Evolutionary conservation across 129 eudicot genomes (phyloP), one percentile per base, ranked within the genome.

Genomic region (Pseudognaphalium luteoalbum): DNA sequence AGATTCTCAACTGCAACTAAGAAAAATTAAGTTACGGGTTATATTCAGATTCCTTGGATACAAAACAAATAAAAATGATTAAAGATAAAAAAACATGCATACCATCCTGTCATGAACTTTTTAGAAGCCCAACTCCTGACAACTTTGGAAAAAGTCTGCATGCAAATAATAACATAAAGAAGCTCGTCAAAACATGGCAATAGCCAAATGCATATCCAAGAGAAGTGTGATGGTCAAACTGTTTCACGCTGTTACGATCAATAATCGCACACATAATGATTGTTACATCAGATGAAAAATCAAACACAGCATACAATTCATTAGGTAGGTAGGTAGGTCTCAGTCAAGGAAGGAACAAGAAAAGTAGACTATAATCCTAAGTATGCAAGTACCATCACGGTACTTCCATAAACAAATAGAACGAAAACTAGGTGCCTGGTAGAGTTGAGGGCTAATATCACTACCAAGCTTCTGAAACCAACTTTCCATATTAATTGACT

Each of bases 51-150:
- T 47, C 54, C 54, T 12, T 47, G 17, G 17, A 73, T 77, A 59
- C 47, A 0, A 17, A 29, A n/a, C 19, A 22, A 64, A 44, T 12
- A 68, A 44, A 44, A 12, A 70, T 70, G 71, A 22, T 61, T 17
- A 42, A 19, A 58, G 50, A 0, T 35, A 29, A 59, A 17, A 17
- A 69, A 71, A 35, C 66, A 44, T 59, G 73, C 90, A 63, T 82
- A 92, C 98, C 98, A 92, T 86, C 98, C 98, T 10, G 98, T 92
- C 98, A 92, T 92, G 84, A 92, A 92, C 81, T 92, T 92, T 81
- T 92, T 92, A 0, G 98, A 92, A 76, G 96, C 94, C 98, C 98
- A 92, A 84, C 98, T 92, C 78, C 98, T 83, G 68, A 92, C 76
- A 71, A 92, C 93, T 83, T 92, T 92, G 77, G 71, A 84, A 73